Evolutionary conservation across 179 eudicot genomes (phyloP).

Genomic region (Nepenthes alata): DNA sequence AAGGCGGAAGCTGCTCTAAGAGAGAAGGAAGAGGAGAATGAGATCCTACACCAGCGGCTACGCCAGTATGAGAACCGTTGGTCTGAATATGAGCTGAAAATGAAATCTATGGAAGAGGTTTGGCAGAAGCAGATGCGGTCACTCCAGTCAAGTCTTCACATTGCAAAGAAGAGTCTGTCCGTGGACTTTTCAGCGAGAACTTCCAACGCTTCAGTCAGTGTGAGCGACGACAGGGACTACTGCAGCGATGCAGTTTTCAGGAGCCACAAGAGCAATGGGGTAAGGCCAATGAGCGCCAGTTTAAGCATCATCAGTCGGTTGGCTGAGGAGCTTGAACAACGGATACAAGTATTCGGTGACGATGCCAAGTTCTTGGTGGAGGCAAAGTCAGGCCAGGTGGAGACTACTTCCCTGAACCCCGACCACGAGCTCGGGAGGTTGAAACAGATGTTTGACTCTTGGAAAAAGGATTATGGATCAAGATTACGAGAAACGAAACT

Average conservation of each 20-base stretch:
- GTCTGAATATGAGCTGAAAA: constrained; percentile 90
- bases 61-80: constrained; percentile 90
- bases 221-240: constrained; percentile 41
- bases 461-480: constrained; percentile 88
- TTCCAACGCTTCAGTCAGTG: constrained; percentile 67
- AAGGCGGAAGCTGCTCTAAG: constrained; percentile 79
- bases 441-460: constrained; percentile 79
- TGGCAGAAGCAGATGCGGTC: constrained; percentile 99
- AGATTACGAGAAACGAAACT: constrained; percentile 85
- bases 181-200: constrained; percentile 67
- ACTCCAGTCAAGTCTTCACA: constrained; percentile 89
- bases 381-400: constrained; percentile 85
- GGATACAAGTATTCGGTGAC: constrained; percentile 85
- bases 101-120: constrained; percentile 99
- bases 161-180: constrained; percentile 81
- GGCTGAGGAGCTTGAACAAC: constrained; percentile 88
- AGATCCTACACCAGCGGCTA: constrained; percentile 79
- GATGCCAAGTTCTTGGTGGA: constrained; percentile 93
- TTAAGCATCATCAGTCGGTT: constrained; percentile 70
- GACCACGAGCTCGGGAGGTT: constrained; percentile 73
- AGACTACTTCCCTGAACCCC: constrained; percentile 57
- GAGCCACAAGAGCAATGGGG: constrained; percentile 38
- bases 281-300: constrained; percentile 55
- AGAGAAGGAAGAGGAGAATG: constrained; percentile 87
- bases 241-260: constrained; percentile 46